Base-by-base conservation (phyloP, 768 basidiomycete genomes). In the Sistotremastrum suecicum region DNA sequence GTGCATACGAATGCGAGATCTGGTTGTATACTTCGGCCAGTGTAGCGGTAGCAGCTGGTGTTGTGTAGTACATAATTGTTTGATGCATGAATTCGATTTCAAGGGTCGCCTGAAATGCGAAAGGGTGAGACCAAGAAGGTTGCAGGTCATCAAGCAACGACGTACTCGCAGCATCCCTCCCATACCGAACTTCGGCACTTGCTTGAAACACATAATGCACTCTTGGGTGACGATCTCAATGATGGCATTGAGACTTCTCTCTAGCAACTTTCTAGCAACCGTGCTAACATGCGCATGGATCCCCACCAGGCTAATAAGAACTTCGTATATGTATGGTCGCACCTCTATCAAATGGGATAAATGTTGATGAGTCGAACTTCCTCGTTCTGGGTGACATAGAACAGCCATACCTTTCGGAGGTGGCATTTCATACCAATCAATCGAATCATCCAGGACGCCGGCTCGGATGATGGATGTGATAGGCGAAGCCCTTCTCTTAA, bases 71-170 rank as follows among this genome's bases (percentile, higher is more conserved):
- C 32, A 81, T 78, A 37, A 99, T 68, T 5, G 87, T 90, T 66
- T 98, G 95, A 62, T 99, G 94, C 71, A 98, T 80, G 67, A 98
- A 98, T 65, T 98, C 95, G 53, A 98, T 95, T 63, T 98, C 94
- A 30, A 99, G 79, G 4, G 95, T 98, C 9, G 95, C 95, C 91
- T 97, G 59, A 29, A 12, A n/a, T 3, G 33, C 12, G 33, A 36
- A 38, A n/a, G 34, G 32, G 45, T 30, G 48, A 20, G 20, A 20
- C 20, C 20, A 20, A 20, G 41, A 43, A 35, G 36, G 12, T 37
- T 7, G 38, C 35, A 35, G 11, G 11, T 35, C 8, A 37, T 34
- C 31, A 40, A 36, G 30, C 20, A 34, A 36, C 31, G 30, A 70
- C 83, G 48, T 59, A 95, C 92, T 41, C 88, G 78, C 39, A 99